Evolutionary conservation across 441 rosid genomes (phyloP), one percentile per base, ranked within the genome.

Genomic region (Gossypium aridum): DNA sequence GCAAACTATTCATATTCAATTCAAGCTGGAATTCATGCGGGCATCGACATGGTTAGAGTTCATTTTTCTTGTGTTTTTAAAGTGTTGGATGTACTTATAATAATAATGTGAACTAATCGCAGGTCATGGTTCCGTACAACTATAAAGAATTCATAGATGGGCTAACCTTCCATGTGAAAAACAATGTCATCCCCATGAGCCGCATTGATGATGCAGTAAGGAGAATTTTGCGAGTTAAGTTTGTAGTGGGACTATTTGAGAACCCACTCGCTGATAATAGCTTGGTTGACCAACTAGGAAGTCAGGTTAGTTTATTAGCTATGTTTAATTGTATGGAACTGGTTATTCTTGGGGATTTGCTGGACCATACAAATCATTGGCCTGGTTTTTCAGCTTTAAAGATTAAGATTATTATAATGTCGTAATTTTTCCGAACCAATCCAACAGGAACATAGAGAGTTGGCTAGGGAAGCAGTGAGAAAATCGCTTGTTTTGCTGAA

Each of bases 391-490:
- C 47, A 43, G 47, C 14, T 7, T 25, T 7, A 0, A 70, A 69
- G 47, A 39, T 16, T 10, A 39, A n/a, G 17, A 28, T 17, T 3
- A 12, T 39, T 4, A n/a, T 39, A 31, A 64, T 26, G 45, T 70
- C 57, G 23, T 65, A 28, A 9, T 10, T 28, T 31, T 20, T 17
- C 47, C 19, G 20, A 54, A 28, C 12, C 20, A 16, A 54, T 61
- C n/a, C 12, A 49, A 73, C 84, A 89, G 93, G 83, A 89, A 63
- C 93, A 89, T 17, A 85, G 96, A 73, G 84, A 89, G 77, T 77
- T 91, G 80, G 96, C 93, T 1, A 83, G 90, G 66, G 93, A 91
- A 77, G 96, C 92, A 1, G 96, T 87, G 54, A 84, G 92, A 71
- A 91, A 85, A 77, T 89, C 96, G 7, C 83, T 91, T 64, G 93